These are phyloP conservation scores for Mycosphaerella sp. DNA, from an alignment of 2,329 filamentous ascomycete genomes.

Conservation along the genomic window DNA sequence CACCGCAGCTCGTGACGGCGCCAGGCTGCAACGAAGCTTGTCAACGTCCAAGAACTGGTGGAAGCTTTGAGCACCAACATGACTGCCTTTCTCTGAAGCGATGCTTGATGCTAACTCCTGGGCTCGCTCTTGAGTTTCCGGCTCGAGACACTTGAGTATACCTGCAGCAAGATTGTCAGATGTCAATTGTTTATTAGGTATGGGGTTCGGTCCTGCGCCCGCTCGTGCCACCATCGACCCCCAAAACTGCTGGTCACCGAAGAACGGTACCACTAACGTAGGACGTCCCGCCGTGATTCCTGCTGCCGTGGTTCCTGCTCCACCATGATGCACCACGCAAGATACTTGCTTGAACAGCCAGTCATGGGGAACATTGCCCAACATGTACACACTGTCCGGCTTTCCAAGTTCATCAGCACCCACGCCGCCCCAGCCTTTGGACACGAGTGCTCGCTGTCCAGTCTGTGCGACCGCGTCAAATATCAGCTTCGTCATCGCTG, in stretches of 20 bases:
- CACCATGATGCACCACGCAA: slow-evolving; percentile 53
- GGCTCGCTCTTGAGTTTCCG: slow-evolving; percentile 35
- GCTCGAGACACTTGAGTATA: slow-evolving; percentile 41
- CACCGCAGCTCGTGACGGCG: slow-evolving; percentile 61
- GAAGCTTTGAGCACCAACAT: slow-evolving; percentile 41
- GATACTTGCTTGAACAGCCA: slow-evolving; percentile 54
- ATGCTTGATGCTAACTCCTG: slow-evolving; percentile 38
- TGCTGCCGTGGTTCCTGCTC: slow-evolving; percentile 53
- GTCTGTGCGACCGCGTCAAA: slow-evolving; percentile 59
- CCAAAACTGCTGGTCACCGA: slow-evolving; percentile 54
- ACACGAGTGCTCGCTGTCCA: slow-evolving; percentile 49
- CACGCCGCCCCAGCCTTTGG: slow-evolving; percentile 49
- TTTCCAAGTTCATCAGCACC: slow-evolving; percentile 37
- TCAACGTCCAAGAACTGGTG: slow-evolving; percentile 53
- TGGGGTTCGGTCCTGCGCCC: slow-evolving; percentile 45
- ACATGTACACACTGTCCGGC: slow-evolving; percentile 42
- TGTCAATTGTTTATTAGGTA: slow-evolving; percentile 43
- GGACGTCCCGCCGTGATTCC: slow-evolving; percentile 48
- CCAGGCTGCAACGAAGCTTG: slow-evolving; percentile 61
- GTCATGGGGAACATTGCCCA: slow-evolving; percentile 52
- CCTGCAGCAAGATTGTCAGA: slow-evolving; percentile 41
- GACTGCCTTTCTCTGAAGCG: slow-evolving; percentile 38
- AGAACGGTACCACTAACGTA: slow-evolving; percentile 52
- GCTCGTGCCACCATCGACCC: slow-evolving; percentile 46
- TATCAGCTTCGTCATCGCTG: slow-evolving; percentile 62